phyloP scores from a whole-genome alignment of 768 basidiomycete genomes.

The Vishniacozyma victoriae region DNA sequence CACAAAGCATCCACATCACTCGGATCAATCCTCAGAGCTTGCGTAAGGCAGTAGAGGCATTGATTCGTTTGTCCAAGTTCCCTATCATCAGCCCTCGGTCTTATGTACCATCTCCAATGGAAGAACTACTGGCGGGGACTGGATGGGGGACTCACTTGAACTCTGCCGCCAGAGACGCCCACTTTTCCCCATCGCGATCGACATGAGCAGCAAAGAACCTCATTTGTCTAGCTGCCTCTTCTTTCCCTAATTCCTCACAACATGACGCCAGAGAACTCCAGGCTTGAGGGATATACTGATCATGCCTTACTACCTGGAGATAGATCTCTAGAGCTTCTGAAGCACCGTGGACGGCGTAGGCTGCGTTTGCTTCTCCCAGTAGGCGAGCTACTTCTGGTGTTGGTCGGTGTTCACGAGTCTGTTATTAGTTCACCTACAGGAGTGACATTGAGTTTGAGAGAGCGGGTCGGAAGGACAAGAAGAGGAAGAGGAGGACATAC shows the following conservation, averaged over 20 bases:
- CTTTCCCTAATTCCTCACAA: conserved; percentile 65
- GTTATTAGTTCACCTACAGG: too few relatives aligned
- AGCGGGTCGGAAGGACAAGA: too few relatives aligned
- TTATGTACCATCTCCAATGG: background rate
- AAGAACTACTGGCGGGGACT: background rate
- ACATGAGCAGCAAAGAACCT: conserved; percentile 88
- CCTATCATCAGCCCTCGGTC: conserved; percentile 4
- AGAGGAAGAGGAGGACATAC: too few relatives aligned
- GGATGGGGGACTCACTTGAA: conserved; percentile 56
- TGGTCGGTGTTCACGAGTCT: too few relatives aligned
- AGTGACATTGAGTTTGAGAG: too few relatives aligned
- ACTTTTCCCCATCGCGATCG: conserved; percentile 73
- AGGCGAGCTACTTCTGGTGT: conserved; percentile 50
- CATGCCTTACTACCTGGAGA: conserved; percentile 88
- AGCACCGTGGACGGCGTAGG: conserved; percentile 67
- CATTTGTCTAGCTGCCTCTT: conserved; percentile 68
- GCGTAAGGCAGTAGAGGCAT: conserved; percentile 84
- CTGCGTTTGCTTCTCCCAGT: conserved; percentile 80
- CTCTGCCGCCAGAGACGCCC: conserved; percentile 71
- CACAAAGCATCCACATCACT: conserved; percentile 77
- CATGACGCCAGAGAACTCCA: conserved; percentile 87
- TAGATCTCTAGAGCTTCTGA: conserved; percentile 68
- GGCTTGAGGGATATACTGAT: conserved; percentile 72
- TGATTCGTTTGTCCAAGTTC: conserved; percentile 49
- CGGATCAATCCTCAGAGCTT: conserved; percentile 71